phyloP scores from a whole-genome alignment of 73 alveolate genomes.

The Diophrys sp. region DNA sequence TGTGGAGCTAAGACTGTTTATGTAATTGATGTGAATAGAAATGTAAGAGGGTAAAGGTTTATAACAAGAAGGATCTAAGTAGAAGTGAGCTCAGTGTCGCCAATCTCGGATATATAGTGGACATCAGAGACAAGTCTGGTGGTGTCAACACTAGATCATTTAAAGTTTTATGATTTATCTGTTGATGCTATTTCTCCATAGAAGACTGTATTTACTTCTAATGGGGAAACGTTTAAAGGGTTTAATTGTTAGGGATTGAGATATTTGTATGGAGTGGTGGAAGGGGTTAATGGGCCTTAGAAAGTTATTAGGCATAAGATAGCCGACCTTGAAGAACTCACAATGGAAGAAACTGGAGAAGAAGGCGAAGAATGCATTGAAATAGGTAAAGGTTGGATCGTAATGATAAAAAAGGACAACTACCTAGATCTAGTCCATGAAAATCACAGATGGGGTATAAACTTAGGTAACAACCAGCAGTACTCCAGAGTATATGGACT shows the following conservation, averaged over 20 bases:
- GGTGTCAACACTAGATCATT: not conserved
- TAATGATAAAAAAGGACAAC: no score
- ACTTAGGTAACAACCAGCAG: no score
- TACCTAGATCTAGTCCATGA: no score
- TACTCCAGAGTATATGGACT: no score
- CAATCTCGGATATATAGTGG: not conserved
- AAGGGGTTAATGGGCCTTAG: not conserved
- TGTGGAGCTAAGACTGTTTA: not conserved
- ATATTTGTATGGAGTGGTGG: not conserved
- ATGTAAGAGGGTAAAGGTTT: not conserved
- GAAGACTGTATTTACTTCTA: not conserved
- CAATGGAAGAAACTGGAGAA: not conserved
- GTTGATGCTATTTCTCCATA: not conserved
- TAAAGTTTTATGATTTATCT: not conserved
- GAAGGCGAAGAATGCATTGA: not conserved
- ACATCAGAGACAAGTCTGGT: not conserved
- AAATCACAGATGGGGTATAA: no score
- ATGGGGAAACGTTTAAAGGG: no score
- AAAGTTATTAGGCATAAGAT: not conserved
- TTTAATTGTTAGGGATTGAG: no score
- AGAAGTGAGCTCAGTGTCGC: not conserved
- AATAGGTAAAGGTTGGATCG: not conserved
- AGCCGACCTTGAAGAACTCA: not conserved
- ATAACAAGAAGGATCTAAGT: not conserved
- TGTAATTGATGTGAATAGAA: not conserved